Evolutionary conservation across 352 stramenopile species (phyloP), one percentile per base, ranked within the genome.

Genomic region (Pythium periplocum): DNA sequence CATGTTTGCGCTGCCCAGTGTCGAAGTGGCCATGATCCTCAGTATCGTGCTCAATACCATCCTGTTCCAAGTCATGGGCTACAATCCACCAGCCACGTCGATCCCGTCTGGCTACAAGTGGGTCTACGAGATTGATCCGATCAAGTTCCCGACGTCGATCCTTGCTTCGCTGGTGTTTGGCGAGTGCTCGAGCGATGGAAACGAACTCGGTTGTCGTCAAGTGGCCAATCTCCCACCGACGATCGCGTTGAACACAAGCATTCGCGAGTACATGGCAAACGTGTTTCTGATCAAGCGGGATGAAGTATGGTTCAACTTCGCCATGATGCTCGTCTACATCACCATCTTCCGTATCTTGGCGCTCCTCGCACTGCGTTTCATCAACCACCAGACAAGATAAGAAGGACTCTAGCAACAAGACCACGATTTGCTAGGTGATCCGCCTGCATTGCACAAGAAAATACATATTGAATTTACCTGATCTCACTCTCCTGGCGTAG

Each of bases 21-120:
- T 72, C 11, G 48, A 70, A n/a, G 48, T 66, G 26, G 73, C 73
- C 11, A 54, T 54, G 12, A 47, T 71, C 34, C 46, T 49, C 9
- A 60, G 59, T 30, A 47, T 61, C 30, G 45, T 75, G 32, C 38
- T 80, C 12, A 69, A 71, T 45, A 59, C 69, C 8, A 53, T 83
- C 50, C 69, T 74, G 40, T 61, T 75, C 36, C 11, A 79, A 5
- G 73, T 83, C 49, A 57, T 59, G 30, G 75, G 75, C 3, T 75
- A 70, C 47, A 64, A 55, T 11, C 65, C 65, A 1, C 65, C 65
- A n/a, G 53, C 57, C 3, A 26, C 42, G 4, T 33, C 26, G 8
- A 64, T 64, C 36, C 51, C 57, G 1, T 30, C 51, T 2, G 50
- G 51, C 0, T 64, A 64, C 41, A 57, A 59, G 46, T 64, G 57